phyloP scores from a whole-genome alignment of 257 asterid genomes.

The Galeopsis tetrahit region DNA sequence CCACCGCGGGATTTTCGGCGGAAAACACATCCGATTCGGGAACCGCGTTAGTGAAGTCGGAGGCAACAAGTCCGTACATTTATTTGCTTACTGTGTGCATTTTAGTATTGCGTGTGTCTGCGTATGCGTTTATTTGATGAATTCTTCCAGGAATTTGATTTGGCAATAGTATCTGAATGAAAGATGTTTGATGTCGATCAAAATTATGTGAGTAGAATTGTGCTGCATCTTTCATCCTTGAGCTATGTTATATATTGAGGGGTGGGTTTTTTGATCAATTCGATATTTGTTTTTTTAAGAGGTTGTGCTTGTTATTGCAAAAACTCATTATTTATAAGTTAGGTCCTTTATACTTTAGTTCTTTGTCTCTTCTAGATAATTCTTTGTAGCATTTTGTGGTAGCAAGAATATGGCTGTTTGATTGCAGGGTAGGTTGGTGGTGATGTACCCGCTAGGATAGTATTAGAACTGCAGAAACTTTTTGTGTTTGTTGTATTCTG shows the following conservation, averaged over 20 bases:
- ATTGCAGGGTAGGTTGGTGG: background rate
- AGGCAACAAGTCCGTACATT: conserved; percentile 78
- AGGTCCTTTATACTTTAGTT: background rate
- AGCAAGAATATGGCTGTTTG: conserved; percentile 14
- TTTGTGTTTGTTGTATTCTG: background rate
- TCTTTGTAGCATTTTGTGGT: background rate
- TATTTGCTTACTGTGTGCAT: background rate
- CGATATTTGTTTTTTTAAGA: background rate
- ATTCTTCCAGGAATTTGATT: conserved; percentile 2
- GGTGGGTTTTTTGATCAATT: background rate
- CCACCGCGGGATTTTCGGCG: conserved; percentile 88
- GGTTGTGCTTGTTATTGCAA: background rate
- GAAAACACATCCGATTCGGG: conserved; percentile 92
- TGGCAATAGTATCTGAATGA: conserved; percentile 1
- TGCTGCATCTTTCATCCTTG: background rate
- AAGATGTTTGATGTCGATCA: conserved; percentile 11
- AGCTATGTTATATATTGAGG: conserved; percentile 15
- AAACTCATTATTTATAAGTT: conserved; percentile 13
- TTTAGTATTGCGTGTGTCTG: background rate
- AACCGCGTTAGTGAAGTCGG: conserved; percentile 90
- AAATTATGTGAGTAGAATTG: background rate
- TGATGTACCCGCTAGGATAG: background rate
- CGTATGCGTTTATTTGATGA: background rate
- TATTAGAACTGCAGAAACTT: background rate
- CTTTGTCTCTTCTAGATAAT: background rate